Percentiles rank a stretch among this genome's conserved stretches.
Evolutionary conservation across 208 protist species (phyloP).

Genomic region (Histomonas meleagridis): DNA sequence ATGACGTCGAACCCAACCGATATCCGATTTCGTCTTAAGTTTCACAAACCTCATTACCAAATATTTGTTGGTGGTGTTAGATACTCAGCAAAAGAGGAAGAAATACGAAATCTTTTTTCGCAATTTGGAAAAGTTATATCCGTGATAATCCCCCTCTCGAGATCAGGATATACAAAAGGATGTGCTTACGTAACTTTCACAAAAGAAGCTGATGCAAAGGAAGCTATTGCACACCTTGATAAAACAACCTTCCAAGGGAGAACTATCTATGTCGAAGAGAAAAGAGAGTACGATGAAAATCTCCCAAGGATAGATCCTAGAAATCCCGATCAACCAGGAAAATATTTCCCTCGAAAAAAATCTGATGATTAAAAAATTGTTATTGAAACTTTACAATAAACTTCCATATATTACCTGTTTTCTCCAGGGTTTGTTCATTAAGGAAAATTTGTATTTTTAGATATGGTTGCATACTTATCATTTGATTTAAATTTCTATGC

Average conservation of each 20-base stretch:
- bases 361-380: too few relatives aligned
- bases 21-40: not conserved
- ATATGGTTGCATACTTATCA: too few relatives aligned
- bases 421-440: too few relatives aligned
- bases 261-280: not conserved
- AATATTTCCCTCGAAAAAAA: too few relatives aligned
- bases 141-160: not conserved
- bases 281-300: not conserved
- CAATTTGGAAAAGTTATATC: not conserved
- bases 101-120: not conserved
- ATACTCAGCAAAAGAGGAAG: not conserved
- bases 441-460: too few relatives aligned
- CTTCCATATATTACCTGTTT: too few relatives aligned
- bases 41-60: not conserved
- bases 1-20: too few relatives aligned
- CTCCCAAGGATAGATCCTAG: not conserved
- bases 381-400: too few relatives aligned
- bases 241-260: not conserved
- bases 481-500: too few relatives aligned
- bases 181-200: not conserved
- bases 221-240: not conserved
- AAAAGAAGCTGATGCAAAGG: not conserved
- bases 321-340: too few relatives aligned
- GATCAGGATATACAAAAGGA: not conserved
- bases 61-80: not conserved